These are phyloP conservation scores for Colletotrichum spinosum DNA, from an alignment of 2,329 filamentous ascomycete genomes.

Conservation along the genomic window DNA sequence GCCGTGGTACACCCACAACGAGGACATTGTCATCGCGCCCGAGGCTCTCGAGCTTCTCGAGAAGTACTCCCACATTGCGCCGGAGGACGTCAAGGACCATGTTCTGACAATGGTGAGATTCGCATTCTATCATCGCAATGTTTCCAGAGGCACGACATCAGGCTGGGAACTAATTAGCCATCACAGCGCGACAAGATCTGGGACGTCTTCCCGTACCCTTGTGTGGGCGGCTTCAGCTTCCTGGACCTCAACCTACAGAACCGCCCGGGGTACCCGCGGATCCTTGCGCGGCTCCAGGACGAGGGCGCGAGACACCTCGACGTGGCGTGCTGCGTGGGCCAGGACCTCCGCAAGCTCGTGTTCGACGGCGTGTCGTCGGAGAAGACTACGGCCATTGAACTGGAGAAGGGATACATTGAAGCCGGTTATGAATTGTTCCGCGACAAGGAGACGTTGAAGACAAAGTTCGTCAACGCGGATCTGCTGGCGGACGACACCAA, in stretches of 20 bases:
- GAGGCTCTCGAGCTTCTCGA: constrained; percentile 32
- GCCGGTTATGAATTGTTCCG: constrained; percentile 44
- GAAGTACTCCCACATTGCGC: constrained; percentile 25
- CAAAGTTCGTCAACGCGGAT: constrained; percentile 40
- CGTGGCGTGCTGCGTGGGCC: constrained; percentile 45
- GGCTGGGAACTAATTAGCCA: too few species aligned
- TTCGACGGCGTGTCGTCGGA: constrained; percentile 41
- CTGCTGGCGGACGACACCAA: constrained; percentile 39
- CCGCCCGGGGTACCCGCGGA: constrained; percentile 22
- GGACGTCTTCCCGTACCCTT: constrained; percentile 38
- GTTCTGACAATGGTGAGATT: constrained; percentile 23
- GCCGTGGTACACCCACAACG: constrained; percentile 33
- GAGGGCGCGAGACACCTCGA: constrained; percentile 40
- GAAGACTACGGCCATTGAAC: constrained; percentile 41
- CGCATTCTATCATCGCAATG: fast-evolving
- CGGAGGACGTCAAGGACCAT: constrained; percentile 26
- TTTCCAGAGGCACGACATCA: too few species aligned
- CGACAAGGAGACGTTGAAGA: constrained; percentile 40
- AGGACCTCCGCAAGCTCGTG: constrained; percentile 43
- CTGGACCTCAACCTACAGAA: constrained; percentile 32
- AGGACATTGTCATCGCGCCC: constrained; percentile 9
- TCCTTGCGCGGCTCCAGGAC: constrained; percentile 38
- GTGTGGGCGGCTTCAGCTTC: constrained; percentile 37
- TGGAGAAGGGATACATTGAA: constrained; percentile 39
- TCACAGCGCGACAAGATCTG: constrained; percentile 32